Conservation (phyloP, 73 alveolate species). For the Durusdinium trenchii region DNA sequence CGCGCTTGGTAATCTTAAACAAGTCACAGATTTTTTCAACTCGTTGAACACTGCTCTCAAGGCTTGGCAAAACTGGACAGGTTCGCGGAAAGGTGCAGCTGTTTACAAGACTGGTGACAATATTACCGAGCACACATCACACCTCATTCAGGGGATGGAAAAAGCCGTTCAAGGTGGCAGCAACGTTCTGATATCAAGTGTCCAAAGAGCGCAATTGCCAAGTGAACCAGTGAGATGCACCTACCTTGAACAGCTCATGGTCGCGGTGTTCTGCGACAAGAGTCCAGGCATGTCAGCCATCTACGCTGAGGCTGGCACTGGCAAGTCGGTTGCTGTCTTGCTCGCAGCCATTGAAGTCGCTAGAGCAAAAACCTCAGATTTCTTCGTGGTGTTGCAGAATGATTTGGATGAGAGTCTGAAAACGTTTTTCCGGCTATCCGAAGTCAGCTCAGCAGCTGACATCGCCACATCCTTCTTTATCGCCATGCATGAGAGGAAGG, state of each 20-base stretch:
- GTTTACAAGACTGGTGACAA: constrained; percentile 39
- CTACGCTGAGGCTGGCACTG: constrained; percentile 71
- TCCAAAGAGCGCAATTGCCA: constrained; percentile 64
- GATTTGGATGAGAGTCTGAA: constrained; percentile 18
- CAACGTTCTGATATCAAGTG: constrained; percentile 39
- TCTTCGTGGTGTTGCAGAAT: constrained; percentile 64
- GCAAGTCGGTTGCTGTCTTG: constrained; percentile 72
- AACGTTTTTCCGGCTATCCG: constrained; percentile 50
- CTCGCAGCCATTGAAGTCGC: constrained; percentile 71
- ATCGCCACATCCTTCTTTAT: constrained; percentile 41
- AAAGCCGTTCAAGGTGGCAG: background rate
- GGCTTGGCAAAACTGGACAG: constrained; percentile 57
- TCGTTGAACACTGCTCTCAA: constrained; percentile 50
- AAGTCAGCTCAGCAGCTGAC: constrained; percentile 72
- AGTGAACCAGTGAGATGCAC: constrained; percentile 44
- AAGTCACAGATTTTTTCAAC: constrained; percentile 63
- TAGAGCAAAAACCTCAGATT: constrained; percentile 16
- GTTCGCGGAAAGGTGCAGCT: constrained; percentile 44
- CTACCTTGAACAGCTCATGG: constrained; percentile 55
- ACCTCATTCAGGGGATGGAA: constrained; percentile 51
- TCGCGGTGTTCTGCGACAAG: constrained; percentile 50
- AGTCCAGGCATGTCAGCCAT: constrained; percentile 61
- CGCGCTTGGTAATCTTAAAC: constrained; percentile 43
- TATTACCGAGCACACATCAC: constrained; percentile 34
- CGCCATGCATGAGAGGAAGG: constrained; percentile 26